Evolutionary conservation across 495 filamentous ascomycete species (phyloP).

Genomic region (Aspergillus ostianus): DNA sequence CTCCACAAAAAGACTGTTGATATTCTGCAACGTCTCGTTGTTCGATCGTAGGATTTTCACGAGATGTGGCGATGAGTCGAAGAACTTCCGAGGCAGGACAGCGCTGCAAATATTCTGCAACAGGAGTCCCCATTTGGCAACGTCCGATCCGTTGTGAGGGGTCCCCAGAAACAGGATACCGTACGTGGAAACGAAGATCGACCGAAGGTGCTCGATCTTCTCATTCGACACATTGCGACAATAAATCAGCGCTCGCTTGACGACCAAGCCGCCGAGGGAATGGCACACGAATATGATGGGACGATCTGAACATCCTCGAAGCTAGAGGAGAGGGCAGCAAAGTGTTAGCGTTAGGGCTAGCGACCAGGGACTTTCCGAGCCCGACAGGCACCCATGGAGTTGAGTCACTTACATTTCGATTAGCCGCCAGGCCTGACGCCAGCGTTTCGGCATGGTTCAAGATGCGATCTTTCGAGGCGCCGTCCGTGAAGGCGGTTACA

Average conservation of each 20-base stretch:
- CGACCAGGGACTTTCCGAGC: conserved; percentile 9
- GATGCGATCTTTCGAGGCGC: conserved; percentile 68
- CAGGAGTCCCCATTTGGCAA: conserved; percentile 73
- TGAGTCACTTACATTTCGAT: conserved; percentile 49
- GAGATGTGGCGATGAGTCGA: conserved; percentile 69
- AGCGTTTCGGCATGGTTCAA: conserved; percentile 84
- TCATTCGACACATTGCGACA: conserved; percentile 62
- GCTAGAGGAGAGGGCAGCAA: conserved; percentile 29
- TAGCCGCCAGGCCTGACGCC: conserved; percentile 58
- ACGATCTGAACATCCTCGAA: conserved; percentile 52
- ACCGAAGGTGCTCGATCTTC: conserved; percentile 70
- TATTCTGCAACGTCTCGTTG: conserved; percentile 77
- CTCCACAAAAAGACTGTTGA: conserved; percentile 73
- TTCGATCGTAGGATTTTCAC: conserved; percentile 71
- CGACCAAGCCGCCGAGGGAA: conserved; percentile 77
- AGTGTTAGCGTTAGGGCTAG: conserved; percentile 12
- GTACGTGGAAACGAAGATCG: conserved; percentile 79
- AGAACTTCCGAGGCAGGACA: conserved; percentile 65
- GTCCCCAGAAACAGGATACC: conserved; percentile 85
- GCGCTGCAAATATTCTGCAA: conserved; percentile 70
- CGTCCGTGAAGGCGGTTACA: conserved; percentile 62
- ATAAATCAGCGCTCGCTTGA: conserved; percentile 69
- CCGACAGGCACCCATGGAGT: neutral
- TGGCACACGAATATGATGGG: conserved; percentile 88
- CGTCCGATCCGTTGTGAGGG: conserved; percentile 76